Conservation (phyloP, 805 yeast genomes). For the Candida schatavii region DNA sequence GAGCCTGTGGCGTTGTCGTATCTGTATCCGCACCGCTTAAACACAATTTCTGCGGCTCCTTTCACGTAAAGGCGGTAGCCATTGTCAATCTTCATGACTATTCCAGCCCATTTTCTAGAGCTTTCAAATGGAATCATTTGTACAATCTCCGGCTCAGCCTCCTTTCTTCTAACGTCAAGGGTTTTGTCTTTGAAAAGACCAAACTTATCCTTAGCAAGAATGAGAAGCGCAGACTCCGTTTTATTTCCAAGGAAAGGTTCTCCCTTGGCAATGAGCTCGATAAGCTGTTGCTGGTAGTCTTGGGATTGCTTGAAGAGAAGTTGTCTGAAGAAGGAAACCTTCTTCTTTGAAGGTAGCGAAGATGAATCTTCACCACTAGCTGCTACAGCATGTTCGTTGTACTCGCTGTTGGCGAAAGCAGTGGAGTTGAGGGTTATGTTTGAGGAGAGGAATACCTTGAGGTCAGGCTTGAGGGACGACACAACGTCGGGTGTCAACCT, state of each 20-base stretch:
- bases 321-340: conserved; percentile 31
- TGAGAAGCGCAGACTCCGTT: conserved; percentile 86
- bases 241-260: conserved; percentile 87
- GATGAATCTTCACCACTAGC: conserved; percentile 27
- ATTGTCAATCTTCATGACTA: conserved; percentile 52
- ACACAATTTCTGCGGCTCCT: conserved; percentile 93
- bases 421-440: conserved; percentile 81
- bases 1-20: conserved; percentile 30
- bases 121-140: conserved; percentile 91
- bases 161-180: conserved; percentile 41
- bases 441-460: conserved; percentile 31
- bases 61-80: conserved; percentile 67
- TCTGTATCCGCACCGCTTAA: conserved; percentile 52
- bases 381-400: conserved; percentile 20
- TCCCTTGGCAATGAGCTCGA: conserved; percentile 16
- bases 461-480: conserved; percentile 16
- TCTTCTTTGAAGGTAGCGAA: conserved; percentile 21
- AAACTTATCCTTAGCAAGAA: conserved; percentile 60
- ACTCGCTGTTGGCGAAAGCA: conserved; percentile 74
- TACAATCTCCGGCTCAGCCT: conserved; percentile 36
- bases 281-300: conserved; percentile 7
- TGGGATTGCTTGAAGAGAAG: conserved; percentile 15
- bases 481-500: conserved; percentile 22
- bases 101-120: conserved; percentile 87
- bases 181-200: conserved; percentile 39